phyloP scores from a whole-genome alignment of 2,329 filamentous ascomycete genomes.

The Apiospora koreana region DNA sequence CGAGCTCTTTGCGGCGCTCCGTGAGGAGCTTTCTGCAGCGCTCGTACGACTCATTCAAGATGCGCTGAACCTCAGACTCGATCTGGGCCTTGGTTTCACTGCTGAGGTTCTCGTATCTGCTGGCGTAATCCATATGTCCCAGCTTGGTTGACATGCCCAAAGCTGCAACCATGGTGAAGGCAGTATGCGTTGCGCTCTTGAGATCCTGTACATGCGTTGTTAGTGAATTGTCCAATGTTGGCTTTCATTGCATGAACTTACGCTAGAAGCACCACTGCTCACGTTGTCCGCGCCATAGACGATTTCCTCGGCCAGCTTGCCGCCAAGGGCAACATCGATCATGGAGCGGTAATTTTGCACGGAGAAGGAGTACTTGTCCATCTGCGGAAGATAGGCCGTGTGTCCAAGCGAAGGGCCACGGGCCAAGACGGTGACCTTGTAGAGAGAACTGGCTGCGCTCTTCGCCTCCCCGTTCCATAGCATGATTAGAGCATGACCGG shows the following conservation, averaged over 20 bases:
- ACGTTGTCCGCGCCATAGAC: conserved; percentile 90
- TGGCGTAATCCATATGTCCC: conserved; percentile 85
- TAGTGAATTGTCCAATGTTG: conserved; percentile 27
- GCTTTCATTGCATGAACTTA: conserved; percentile 44
- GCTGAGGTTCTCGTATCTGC: conserved; percentile 79
- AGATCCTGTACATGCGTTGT: conserved; percentile 65
- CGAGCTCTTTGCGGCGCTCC: conserved; percentile 79
- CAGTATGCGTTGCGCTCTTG: conserved; percentile 75
- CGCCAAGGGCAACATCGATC: conserved; percentile 81
- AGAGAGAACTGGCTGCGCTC: conserved; percentile 73
- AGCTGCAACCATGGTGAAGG: conserved; percentile 84
- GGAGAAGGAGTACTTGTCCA: conserved; percentile 90
- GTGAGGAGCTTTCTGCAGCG: conserved; percentile 73
- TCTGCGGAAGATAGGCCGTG: conserved; percentile 84
- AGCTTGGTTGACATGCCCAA: conserved; percentile 88
- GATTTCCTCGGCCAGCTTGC: conserved; percentile 88
- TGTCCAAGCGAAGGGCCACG: conserved; percentile 84
- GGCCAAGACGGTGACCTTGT: conserved; percentile 97
- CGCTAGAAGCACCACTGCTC: conserved; percentile 80
- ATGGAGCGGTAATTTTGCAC: conserved; percentile 79
- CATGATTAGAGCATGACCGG: conserved; percentile 88
- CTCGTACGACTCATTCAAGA: conserved; percentile 78
- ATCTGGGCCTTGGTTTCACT: conserved; percentile 85
- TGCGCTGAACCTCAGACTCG: conserved; percentile 82
- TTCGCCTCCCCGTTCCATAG: conserved; percentile 63